Percentiles rank a stretch among this genome's conserved stretches.
Conservation (phyloP, 345 rosid genomes). For the Moringa oleifera region DNA sequence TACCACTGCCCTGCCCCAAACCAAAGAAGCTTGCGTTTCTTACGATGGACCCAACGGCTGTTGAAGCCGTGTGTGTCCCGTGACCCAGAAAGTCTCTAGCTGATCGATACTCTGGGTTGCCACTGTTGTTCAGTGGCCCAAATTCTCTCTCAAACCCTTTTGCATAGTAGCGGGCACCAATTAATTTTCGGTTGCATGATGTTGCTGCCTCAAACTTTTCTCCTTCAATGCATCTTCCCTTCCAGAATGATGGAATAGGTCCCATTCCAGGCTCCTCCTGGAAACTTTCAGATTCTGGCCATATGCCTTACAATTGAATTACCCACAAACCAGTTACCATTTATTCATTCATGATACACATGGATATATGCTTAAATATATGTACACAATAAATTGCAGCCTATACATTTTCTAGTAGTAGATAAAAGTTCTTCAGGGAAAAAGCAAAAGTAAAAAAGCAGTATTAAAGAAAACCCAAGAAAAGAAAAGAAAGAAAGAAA, state of each 20-base stretch:
- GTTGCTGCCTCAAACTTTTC: slow-evolving; percentile 37
- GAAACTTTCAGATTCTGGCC: slow-evolving; percentile 76
- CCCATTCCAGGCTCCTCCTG: slow-evolving; percentile 29
- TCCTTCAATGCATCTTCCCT: slow-evolving; percentile 53
- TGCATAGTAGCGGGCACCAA: slow-evolving; percentile 66
- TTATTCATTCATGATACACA: not conserved
- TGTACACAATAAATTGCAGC: no score
- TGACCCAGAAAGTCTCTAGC: slow-evolving; percentile 55
- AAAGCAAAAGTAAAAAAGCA: no score
- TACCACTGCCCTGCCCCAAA: slow-evolving; percentile 38
- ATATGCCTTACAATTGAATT: no score
- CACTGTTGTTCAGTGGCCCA: slow-evolving; percentile 26
- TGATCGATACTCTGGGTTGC: slow-evolving; percentile 44
- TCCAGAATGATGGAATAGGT: slow-evolving; percentile 56
- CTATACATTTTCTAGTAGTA: no score
- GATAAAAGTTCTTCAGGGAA: no score
- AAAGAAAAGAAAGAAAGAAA: no score
- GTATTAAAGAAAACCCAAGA: no score
- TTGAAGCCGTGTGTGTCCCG: slow-evolving; percentile 69
- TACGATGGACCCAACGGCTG: slow-evolving; percentile 43
- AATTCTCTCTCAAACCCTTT: slow-evolving; percentile 38
- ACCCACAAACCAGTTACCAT: not conserved
- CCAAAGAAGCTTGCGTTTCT: slow-evolving; percentile 32
- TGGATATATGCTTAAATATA: no score
- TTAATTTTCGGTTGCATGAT: slow-evolving; percentile 56